A percentile compares a stretch with the other conserved stretches of the same genome.
These are phyloP conservation scores for Mycena indigotica DNA, from an alignment of 768 basidiomycete species.

Conservation along the genomic window DNA sequence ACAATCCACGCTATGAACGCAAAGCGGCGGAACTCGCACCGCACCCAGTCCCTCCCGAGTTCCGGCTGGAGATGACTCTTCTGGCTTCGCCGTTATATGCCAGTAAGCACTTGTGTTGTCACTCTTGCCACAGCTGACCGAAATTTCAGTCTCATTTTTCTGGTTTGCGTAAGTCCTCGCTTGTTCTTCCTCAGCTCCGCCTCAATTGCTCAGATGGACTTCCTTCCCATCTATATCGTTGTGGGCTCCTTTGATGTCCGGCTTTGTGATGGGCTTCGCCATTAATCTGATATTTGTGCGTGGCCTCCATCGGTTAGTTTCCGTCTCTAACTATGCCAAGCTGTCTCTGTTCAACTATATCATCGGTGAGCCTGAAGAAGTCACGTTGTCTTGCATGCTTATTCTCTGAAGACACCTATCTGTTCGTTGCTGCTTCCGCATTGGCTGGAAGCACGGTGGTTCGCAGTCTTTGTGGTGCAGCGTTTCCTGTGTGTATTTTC, in stretches of 20 bases:
- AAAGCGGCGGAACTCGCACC: slow-evolving; percentile 48
- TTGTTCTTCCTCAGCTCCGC: slow-evolving; percentile 7
- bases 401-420: slow-evolving; percentile 44
- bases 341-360: slow-evolving; percentile 60
- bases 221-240: slow-evolving; percentile 53
- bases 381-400: neutral
- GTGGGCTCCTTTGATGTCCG: slow-evolving; percentile 57
- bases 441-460: slow-evolving; percentile 55
- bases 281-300: slow-evolving; percentile 59
- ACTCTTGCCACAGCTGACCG: neutral
- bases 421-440: slow-evolving; percentile 57
- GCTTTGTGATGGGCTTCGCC: slow-evolving; percentile 52
- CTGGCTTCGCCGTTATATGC: slow-evolving; percentile 54
- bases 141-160: slow-evolving; percentile 48
- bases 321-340: slow-evolving; percentile 29
- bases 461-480: slow-evolving; percentile 56
- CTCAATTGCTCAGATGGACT: slow-evolving; percentile 50
- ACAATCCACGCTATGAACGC: slow-evolving; percentile 52
- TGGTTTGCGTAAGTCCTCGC: slow-evolving; percentile 55
- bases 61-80: slow-evolving; percentile 51
- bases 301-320: slow-evolving; percentile 9
- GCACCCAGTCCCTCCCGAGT: slow-evolving; percentile 60
- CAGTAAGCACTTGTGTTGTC: neutral
- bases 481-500: slow-evolving; percentile 43
- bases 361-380: slow-evolving; percentile 34